These are phyloP conservation scores for Claviceps sp. DNA, from an alignment of 2,329 filamentous ascomycete genomes.

Conservation along the genomic window DNA sequence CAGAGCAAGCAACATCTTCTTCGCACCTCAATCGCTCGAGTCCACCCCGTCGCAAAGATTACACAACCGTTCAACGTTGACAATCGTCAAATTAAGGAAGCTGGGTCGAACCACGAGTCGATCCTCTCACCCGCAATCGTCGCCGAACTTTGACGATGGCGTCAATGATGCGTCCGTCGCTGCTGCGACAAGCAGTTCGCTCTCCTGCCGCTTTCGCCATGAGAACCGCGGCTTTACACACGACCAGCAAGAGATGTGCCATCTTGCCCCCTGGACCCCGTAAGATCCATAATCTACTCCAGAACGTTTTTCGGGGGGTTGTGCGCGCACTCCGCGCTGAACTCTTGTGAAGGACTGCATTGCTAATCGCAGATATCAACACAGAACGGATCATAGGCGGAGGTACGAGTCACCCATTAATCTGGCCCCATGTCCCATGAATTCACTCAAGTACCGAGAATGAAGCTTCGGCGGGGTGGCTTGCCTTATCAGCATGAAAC, in stretches of 20 bases:
- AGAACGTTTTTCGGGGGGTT: background rate
- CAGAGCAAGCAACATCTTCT: background rate
- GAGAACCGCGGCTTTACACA: conserved; percentile 73
- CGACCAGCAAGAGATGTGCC: conserved; percentile 58
- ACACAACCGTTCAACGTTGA: background rate
- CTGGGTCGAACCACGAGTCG: background rate
- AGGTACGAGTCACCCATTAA: conserved; percentile 37
- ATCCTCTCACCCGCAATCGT: background rate
- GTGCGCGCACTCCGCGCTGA: background rate
- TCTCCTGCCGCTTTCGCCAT: conserved; percentile 21
- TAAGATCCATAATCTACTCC: conserved; percentile 32
- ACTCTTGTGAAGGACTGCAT: background rate
- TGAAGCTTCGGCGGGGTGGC: background rate
- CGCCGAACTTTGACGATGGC: conserved; percentile 29
- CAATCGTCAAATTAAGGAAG: background rate
- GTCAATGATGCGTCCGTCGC: conserved; percentile 39
- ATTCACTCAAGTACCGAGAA: no score
- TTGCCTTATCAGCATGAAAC: background rate
- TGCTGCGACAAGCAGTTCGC: conserved; percentile 38
- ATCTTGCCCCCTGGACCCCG: conserved; percentile 80
- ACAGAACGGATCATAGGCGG: conserved; percentile 63
- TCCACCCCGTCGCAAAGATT: background rate
- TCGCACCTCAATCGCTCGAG: background rate
- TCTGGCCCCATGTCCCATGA: background rate
- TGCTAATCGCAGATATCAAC: conserved; percentile 27